phyloP scores from a whole-genome alignment of 306 rosid species.

The Coriaria nepalensis region DNA sequence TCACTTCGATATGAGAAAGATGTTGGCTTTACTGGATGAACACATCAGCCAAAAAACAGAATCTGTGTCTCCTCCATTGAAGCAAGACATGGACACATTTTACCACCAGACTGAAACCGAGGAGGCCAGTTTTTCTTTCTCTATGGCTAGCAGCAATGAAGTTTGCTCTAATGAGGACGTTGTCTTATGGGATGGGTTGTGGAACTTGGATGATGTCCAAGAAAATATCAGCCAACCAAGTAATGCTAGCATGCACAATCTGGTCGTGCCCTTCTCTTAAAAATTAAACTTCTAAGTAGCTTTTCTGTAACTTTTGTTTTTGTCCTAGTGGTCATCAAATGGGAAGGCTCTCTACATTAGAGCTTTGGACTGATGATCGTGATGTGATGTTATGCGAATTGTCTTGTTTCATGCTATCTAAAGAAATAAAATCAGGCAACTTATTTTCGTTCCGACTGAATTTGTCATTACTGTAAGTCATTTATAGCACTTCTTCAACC shows the following conservation, averaged over 20 bases:
- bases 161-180: constrained; percentile 37
- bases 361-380: too few species aligned
- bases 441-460: too few species aligned
- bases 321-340: background rate
- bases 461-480: too few species aligned
- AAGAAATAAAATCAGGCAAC: too few species aligned
- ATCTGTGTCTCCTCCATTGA: constrained; percentile 25
- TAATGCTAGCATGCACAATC: constrained; percentile 34
- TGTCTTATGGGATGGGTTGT: constrained; percentile 47
- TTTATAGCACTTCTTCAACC: too few species aligned
- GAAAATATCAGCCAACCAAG: constrained; percentile 30
- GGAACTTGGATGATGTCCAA: constrained; percentile 68
- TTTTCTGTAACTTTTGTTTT: background rate
- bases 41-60: constrained; percentile 21
- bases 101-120: constrained; percentile 23
- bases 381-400: too few species aligned
- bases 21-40: constrained; percentile 52
- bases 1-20: constrained; percentile 38
- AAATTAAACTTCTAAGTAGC: background rate
- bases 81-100: constrained; percentile 27
- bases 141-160: constrained; percentile 29
- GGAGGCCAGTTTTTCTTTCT: constrained; percentile 31
- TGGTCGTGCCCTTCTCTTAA: constrained; percentile 52
- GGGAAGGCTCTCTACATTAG: too few species aligned
- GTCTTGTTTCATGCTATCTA: too few species aligned